Conservation (phyloP, 73 alveolate genomes). For the Paramecium caudatum region DNA sequence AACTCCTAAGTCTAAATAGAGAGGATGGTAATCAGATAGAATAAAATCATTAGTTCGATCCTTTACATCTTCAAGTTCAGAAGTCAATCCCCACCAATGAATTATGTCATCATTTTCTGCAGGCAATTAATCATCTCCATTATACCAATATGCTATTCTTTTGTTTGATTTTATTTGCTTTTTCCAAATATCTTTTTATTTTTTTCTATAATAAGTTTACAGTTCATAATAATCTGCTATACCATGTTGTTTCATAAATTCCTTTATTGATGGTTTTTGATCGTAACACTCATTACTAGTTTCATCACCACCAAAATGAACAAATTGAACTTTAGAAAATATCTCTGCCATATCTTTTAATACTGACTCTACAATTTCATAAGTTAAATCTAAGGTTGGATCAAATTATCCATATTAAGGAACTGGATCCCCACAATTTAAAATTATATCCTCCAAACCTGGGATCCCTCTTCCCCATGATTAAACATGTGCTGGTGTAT, state of each 20-base stretch:
- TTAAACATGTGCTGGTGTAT: slow-evolving; percentile 88
- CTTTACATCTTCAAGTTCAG: slow-evolving; percentile 25
- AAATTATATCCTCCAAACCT: slow-evolving; percentile 38
- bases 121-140: slow-evolving; percentile 65
- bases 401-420: slow-evolving; percentile 69
- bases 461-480: slow-evolving; percentile 70
- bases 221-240: slow-evolving; percentile 66
- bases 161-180: slow-evolving; percentile 29
- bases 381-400: slow-evolving; percentile 72
- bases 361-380: slow-evolving; percentile 48
- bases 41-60: slow-evolving; percentile 61
- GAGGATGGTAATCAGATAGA: slow-evolving; percentile 54
- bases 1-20: slow-evolving; percentile 69
- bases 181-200: slow-evolving; percentile 69
- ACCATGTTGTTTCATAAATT: slow-evolving; percentile 65
- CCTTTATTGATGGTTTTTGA: slow-evolving; percentile 67
- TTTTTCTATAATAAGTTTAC: slow-evolving; percentile 68
- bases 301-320: slow-evolving; percentile 79
- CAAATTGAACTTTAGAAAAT: slow-evolving; percentile 27
- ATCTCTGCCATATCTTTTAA: slow-evolving; percentile 53
- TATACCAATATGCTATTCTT: slow-evolving; percentile 73
- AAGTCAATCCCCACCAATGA: slow-evolving; percentile 77
- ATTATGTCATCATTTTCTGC: slow-evolving; percentile 75
- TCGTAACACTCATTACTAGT: slow-evolving; percentile 39
- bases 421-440: slow-evolving; percentile 12